A percentile compares a stretch with the other conserved stretches of the same genome.
Conservation (phyloP, 2,329 filamentous ascomycete species). For the Alternaria arborescens region DNA sequence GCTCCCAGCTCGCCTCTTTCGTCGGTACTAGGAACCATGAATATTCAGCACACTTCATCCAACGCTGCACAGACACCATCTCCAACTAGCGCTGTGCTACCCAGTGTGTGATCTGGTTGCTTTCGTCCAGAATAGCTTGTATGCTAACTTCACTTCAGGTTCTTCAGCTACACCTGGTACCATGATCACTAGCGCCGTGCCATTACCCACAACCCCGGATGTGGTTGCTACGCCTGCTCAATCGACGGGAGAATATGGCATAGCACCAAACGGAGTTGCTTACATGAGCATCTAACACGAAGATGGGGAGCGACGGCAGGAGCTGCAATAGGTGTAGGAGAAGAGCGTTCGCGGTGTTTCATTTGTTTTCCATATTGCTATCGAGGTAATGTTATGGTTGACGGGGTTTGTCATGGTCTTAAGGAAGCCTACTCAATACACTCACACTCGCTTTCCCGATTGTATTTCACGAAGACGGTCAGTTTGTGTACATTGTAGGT, state of each 20-base stretch:
- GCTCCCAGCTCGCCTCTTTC: background rate
- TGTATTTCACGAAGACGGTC: background rate
- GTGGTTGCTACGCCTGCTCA: background rate
- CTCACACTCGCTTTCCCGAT: background rate
- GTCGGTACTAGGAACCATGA: background rate
- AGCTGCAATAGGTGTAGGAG: background rate
- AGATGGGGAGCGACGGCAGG: background rate
- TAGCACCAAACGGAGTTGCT: background rate
- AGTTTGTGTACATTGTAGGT: background rate
- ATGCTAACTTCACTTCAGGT: background rate
- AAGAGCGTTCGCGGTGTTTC: background rate
- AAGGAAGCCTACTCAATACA: background rate
- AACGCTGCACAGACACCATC: background rate
- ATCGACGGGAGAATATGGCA: background rate
- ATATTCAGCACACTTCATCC: background rate
- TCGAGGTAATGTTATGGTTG: background rate
- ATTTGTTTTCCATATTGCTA: background rate
- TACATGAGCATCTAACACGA: background rate
- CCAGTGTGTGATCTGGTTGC: background rate
- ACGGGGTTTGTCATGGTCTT: background rate
- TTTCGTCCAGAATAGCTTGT: background rate
- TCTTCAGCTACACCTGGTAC: background rate
- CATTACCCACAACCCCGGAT: background rate
- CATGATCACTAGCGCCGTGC: background rate
- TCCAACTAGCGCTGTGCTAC: background rate